Conservation (phyloP, 192 early-diverging fungal species). For the Linnemannia hyalina region DNA sequence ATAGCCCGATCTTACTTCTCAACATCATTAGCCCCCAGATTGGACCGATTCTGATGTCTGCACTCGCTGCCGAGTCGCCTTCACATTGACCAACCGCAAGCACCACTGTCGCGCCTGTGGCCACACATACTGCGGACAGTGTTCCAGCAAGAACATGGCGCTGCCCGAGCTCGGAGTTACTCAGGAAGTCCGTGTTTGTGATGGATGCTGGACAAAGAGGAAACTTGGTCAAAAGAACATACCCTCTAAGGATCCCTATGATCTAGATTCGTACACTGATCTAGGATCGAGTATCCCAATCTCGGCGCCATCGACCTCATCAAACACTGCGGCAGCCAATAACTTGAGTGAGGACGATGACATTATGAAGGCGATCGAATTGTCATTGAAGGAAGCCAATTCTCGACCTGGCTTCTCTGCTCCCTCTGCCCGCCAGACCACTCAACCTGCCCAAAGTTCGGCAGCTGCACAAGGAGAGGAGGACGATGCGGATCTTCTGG, state of each 20-base stretch:
- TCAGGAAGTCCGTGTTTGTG: constrained; percentile 95
- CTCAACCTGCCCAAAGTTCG: constrained; percentile 4
- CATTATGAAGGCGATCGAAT: constrained; percentile 91
- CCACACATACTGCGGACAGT: constrained; percentile 91
- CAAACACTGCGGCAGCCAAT: constrained; percentile 3
- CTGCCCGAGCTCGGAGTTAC: constrained; percentile 91
- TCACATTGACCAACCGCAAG: constrained; percentile 96
- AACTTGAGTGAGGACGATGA: constrained; percentile 86
- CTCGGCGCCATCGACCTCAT: constrained; percentile 2
- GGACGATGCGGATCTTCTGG: constrained; percentile 77
- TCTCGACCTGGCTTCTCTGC: constrained; percentile 64
- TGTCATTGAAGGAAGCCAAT: constrained; percentile 85
- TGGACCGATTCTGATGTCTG: constrained; percentile 97
- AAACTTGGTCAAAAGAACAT: constrained; percentile 53
- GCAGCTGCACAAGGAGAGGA: constrained; percentile 58
- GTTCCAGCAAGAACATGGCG: constrained; percentile 89
- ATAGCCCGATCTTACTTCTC: background rate
- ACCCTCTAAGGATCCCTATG: constrained; percentile 16
- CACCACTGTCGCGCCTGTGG: constrained; percentile 99
- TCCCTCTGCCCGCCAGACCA: constrained; percentile 23
- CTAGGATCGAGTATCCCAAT: constrained; percentile 32
- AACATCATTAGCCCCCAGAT: constrained; percentile 81
- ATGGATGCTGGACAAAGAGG: constrained; percentile 86
- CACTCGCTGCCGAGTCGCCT: constrained; percentile 91
- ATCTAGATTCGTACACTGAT: constrained; percentile 18